These are phyloP conservation scores for Diutina catenulata DNA, from an alignment of 1,139 yeast genomes.

Conservation along the genomic window DNA sequence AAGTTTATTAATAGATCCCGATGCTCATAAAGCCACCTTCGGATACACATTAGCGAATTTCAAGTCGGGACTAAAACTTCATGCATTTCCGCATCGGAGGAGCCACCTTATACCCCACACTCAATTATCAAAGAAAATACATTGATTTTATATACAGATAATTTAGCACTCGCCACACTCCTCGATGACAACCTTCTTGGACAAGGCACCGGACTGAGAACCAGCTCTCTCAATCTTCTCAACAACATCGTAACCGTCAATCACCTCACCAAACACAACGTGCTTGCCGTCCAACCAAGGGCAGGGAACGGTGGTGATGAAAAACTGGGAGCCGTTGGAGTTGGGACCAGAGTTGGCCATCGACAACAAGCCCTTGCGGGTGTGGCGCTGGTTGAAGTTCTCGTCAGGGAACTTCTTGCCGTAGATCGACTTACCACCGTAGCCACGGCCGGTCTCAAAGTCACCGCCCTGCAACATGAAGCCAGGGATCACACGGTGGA, in stretches of 20 bases:
- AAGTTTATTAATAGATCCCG: too few species aligned
- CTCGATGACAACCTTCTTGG: slow-evolving; percentile 23
- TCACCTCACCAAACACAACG: slow-evolving; percentile 32
- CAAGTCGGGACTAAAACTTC: too few species aligned
- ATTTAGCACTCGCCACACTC: slow-evolving; percentile 23
- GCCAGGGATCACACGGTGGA: slow-evolving; percentile 32
- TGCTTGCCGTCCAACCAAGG: slow-evolving; percentile 34
- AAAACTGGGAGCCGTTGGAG: slow-evolving; percentile 32
- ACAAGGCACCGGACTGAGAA: slow-evolving; percentile 18
- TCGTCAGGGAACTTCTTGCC: slow-evolving; percentile 28
- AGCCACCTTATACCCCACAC: too few species aligned
- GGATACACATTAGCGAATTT: too few species aligned
- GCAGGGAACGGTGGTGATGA: slow-evolving; percentile 31
- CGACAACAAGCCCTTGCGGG: slow-evolving; percentile 26
- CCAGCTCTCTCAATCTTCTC: slow-evolving; percentile 26
- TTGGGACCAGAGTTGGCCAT: slow-evolving; percentile 35
- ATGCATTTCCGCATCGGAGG: too few species aligned
- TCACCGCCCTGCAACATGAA: slow-evolving; percentile 37
- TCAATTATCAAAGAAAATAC: too few species aligned
- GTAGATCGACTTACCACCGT: slow-evolving; percentile 30
- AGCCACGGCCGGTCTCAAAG: slow-evolving; percentile 28
- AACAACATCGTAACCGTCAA: slow-evolving; percentile 27
- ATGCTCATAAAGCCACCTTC: too few species aligned
- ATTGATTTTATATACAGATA: too few species aligned
- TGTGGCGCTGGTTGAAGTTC: slow-evolving; percentile 23